Base-by-base conservation (phyloP, 805 yeast genomes). In the Suhomyces kilbournensis region DNA sequence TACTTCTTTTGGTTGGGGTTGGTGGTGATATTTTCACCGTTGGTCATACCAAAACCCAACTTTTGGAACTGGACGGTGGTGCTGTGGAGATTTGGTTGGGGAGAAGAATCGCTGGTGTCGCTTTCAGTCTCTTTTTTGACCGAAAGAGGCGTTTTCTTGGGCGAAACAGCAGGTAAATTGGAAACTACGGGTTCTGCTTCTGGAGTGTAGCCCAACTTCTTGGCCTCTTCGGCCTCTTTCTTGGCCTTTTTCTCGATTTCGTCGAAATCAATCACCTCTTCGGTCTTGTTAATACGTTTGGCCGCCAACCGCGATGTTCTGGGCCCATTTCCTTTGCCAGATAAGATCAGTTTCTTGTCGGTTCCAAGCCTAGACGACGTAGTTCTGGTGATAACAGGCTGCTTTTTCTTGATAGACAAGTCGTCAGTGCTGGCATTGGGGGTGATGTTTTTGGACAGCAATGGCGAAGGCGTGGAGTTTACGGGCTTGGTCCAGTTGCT, bases 31-130 rank as follows among this genome's bases (percentile, higher is more conserved):
- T 88, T 84, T 53, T 77, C 77, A 28, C 88, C 84, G 48, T 76
- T 80, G 5, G 84, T 81, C 96, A 90, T 92, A 60, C 97, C 97
- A 63, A 91, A 91, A 0, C 97, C 97, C 56, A 91, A 76, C 65
- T 81, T 86, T 54, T 94, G 94, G 66, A 89, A 85, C 56, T 83
- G 77, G 57, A 86, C 91, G 7, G 89, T 79, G 30, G 84, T 75
- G 51, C 75, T 75, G 52, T 78, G 78, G 57, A 78, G 61, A 12
- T 78, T 50, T 39, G 46, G 44, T 47, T 44, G 38, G 35, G 25
- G 50, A 46, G 19, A 40, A 39, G 9, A 35, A 15, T 50, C 52
- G 22, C 7, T 15, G 7, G 42, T 8, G 22, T 46, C 48, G 14
- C 7, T 19, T n/a, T n/a, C 30, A 3, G 15, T 28, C 1, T 30